Evolutionary conservation across 805 yeast species (phyloP).

Genomic region (Ogataea trehaloabstinens): DNA sequence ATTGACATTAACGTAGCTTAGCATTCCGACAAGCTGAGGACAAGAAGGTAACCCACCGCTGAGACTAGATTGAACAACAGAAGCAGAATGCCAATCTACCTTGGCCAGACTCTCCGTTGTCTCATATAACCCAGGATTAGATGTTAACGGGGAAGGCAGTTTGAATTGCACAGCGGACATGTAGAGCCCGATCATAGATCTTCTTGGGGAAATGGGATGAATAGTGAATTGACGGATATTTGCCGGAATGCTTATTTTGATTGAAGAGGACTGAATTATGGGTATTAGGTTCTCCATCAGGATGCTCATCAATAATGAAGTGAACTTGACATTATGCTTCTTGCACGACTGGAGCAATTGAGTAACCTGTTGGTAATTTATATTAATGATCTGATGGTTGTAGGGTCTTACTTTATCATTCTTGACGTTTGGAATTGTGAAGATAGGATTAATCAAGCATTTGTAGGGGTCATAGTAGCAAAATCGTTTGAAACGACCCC

Average conservation of each 20-base stretch:
- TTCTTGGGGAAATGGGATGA: not conserved
- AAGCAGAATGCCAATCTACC: slow-evolving; percentile 17
- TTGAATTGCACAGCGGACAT: slow-evolving; percentile 13
- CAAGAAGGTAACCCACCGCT: not conserved
- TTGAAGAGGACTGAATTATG: slow-evolving; percentile 12
- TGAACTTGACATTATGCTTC: slow-evolving; percentile 17
- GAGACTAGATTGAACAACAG: slow-evolving; percentile 13
- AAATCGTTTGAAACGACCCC: no score
- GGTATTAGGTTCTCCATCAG: slow-evolving; percentile 12
- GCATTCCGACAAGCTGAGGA: slow-evolving; percentile 9
- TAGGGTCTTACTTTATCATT: not conserved
- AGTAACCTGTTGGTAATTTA: not conserved
- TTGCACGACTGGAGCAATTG: slow-evolving; percentile 5
- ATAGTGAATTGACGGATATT: slow-evolving; percentile 15
- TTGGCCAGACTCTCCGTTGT: not conserved
- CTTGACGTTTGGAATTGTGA: not conserved
- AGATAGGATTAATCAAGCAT: not conserved
- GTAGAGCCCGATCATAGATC: slow-evolving; percentile 16
- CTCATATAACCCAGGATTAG: not conserved
- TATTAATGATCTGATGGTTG: not conserved
- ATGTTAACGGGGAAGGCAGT: slow-evolving; percentile 15
- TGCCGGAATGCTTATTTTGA: slow-evolving; percentile 17
- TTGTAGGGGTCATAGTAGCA: no score
- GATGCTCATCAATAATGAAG: slow-evolving; percentile 15
- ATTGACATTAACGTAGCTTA: slow-evolving; percentile 6